Conservation (phyloP, 495 filamentous ascomycete genomes). For the Neurospora sp. region DNA sequence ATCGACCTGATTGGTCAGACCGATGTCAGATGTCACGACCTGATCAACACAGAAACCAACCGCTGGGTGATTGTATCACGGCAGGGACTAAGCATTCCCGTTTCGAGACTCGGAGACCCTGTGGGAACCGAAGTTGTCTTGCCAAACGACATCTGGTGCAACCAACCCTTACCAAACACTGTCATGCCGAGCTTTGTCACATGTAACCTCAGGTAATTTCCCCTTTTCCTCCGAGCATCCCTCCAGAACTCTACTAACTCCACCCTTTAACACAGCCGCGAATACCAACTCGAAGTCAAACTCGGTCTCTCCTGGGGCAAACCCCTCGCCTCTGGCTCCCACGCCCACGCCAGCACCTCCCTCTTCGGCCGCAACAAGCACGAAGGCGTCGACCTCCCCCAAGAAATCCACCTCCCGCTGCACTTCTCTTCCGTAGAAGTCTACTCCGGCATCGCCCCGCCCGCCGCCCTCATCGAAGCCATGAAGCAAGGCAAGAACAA, state of each 20-base stretch:
- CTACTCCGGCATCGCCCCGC: constrained; percentile 85
- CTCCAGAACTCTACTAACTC: background rate
- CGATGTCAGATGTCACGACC: constrained; percentile 61
- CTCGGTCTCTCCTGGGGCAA: constrained; percentile 56
- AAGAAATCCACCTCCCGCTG: constrained; percentile 64
- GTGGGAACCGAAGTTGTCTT: constrained; percentile 56
- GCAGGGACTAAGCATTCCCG: constrained; percentile 52
- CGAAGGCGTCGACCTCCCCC: constrained; percentile 37
- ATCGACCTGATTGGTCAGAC: constrained; percentile 75
- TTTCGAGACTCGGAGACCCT: constrained; percentile 48
- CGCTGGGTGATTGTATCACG: constrained; percentile 61
- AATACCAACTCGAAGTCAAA: constrained; percentile 73
- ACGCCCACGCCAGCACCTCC: background rate
- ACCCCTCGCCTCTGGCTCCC: constrained; percentile 5
- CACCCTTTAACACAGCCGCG: constrained; percentile 30
- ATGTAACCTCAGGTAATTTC: constrained; percentile 62
- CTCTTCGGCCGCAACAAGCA: constrained; percentile 3
- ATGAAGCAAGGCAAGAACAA: constrained; percentile 34
- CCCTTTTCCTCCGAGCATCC: background rate
- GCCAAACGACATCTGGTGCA: constrained; percentile 58
- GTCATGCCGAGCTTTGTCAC: constrained; percentile 78
- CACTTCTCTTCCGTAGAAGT: constrained; percentile 63
- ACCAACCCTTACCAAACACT: constrained; percentile 62
- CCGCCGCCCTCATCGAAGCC: constrained; percentile 60
- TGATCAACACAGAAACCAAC: constrained; percentile 51